Conservation (phyloP, 768 basidiomycete species). For the Leucocoprinus sp. region DNA sequence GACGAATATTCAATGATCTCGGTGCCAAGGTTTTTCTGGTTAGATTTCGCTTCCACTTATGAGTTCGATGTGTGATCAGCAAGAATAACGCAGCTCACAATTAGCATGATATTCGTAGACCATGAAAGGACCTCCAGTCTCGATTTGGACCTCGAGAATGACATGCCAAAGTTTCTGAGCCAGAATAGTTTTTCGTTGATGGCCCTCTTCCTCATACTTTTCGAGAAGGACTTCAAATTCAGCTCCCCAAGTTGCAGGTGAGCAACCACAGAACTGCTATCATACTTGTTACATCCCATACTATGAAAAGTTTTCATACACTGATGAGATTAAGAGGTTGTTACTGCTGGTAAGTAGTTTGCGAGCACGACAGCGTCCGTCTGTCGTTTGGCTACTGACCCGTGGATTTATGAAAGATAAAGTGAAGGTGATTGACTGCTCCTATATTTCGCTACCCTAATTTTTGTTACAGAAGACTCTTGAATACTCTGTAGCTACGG, state of each 20-base stretch:
- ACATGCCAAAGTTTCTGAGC: conserved; percentile 99
- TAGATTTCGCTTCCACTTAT: conserved; percentile 70
- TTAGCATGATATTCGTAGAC: conserved; percentile 97
- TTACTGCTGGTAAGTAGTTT: too few species aligned
- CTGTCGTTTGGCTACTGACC: too few species aligned
- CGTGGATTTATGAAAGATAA: too few species aligned
- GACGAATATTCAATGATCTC: conserved; percentile 98
- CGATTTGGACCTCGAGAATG: conserved; percentile 92
- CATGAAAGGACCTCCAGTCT: conserved; percentile 99
- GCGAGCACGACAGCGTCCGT: too few species aligned
- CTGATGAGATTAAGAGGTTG: too few species aligned
- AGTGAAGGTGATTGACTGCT: too few species aligned
- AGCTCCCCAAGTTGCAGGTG: conserved; percentile 75
- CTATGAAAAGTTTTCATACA: too few species aligned
- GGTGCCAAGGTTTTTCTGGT: conserved; percentile 96
- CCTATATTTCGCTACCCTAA: too few species aligned
- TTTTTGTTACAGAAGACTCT: too few species aligned
- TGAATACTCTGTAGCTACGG: too few species aligned
- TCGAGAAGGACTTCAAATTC: conserved; percentile 85
- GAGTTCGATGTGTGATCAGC: background rate
- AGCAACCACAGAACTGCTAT: too few species aligned
- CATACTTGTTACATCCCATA: too few species aligned
- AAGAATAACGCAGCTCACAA: conserved; percentile 36
- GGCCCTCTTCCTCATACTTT: conserved; percentile 85
- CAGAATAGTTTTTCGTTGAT: conserved; percentile 73